A percentile compares a stretch with the other conserved stretches of the same genome.
Conservation (phyloP, 2,329 filamentous ascomycete species). For the Pyrenophora tritici-repentis region DNA sequence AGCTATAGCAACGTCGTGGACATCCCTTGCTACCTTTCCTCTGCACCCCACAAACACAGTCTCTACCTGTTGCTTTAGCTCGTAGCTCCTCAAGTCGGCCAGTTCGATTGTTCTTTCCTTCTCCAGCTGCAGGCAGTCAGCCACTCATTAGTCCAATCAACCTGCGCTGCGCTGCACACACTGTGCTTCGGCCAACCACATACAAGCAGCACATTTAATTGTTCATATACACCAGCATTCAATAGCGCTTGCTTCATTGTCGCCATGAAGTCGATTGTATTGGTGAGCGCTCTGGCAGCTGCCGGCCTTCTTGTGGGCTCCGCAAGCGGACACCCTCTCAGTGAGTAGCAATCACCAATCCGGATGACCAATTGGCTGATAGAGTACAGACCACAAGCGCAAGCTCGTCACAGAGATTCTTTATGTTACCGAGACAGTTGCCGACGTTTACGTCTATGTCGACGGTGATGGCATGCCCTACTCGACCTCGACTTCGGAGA, state of each 20-base stretch:
- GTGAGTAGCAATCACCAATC: conserved; percentile 23
- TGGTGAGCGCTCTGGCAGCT: conserved; percentile 43
- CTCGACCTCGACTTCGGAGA: conserved; percentile 28
- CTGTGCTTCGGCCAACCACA: conserved; percentile 6
- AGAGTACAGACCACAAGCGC: conserved; percentile 35
- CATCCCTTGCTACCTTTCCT: conserved; percentile 22
- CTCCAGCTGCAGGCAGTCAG: conserved; percentile 30
- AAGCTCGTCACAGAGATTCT: conserved; percentile 39
- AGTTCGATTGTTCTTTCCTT: conserved; percentile 27
- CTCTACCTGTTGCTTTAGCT: conserved; percentile 22
- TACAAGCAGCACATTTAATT: conserved; percentile 21
- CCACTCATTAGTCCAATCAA: conserved; percentile 26
- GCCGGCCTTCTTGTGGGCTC: conserved; percentile 49
- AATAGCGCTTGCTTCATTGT: conserved; percentile 38
- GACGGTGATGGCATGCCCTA: conserved; percentile 38
- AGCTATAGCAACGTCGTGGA: conserved; percentile 12
- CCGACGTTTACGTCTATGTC: conserved; percentile 40
- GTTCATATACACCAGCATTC: conserved; percentile 33
- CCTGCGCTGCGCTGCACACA: conserved; percentile 10
- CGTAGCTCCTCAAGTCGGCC: conserved; percentile 23
- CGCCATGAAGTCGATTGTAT: conserved; percentile 53
- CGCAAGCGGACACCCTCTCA: conserved; percentile 51
- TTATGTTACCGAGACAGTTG: conserved; percentile 38
- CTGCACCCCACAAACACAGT: conserved; percentile 20
- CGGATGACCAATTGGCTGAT: conserved; percentile 12